Base-by-base conservation (phyloP, 2,329 filamentous ascomycete species). In the Mycocentrospora acerina region DNA sequence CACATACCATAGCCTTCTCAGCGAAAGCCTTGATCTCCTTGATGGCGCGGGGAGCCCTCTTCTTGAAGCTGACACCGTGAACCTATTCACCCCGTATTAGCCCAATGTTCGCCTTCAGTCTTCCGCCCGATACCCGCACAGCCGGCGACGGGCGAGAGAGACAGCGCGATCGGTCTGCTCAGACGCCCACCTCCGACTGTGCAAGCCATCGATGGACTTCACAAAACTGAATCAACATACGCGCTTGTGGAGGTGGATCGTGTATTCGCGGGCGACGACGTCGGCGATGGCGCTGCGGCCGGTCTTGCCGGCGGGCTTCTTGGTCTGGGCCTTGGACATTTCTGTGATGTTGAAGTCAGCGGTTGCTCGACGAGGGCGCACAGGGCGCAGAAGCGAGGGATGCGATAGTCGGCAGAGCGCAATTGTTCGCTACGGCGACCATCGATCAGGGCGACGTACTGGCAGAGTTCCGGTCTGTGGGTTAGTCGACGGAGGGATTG, bases 191-290 rank as follows among this genome's bases (percentile, higher is more conserved):
- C 46, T 40, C 35, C 43, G 40, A 42, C 50, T 46, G 34, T 51
- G 49, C 53, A 67, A 75, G 77, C 71, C 78, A 71, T 77, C 72
- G 70, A 71, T 82, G 80, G 79, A 83, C 80, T 83, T 83, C 80
- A 83, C 80, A 72, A 83, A 83, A 83, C 80, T 80, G 79, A 81
- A 75, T 58, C 64, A 73, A 86, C 86, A 74, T 90, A 94, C 88
- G 78, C 91, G 87, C 88, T 95, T 97, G 88, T 98, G 93, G 68
- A 98, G 80, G 84, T 98, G 91, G 80, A 98, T 97, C 77, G 93
- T 98, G 85, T 98, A 98, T 82, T 98, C 94, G 83, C 93, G 89
- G 69, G 93, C 86, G 75, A 98, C 91, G 72, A 98, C 94, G 78
- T 98, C 91, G 77, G 89, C 85, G 76, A 98, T 95, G 80, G 94